Evolutionary conservation across 1,284 basidiomycete species (phyloP), one percentile per base, ranked within the genome.

Genomic region (Chalciporus piperatoides): DNA sequence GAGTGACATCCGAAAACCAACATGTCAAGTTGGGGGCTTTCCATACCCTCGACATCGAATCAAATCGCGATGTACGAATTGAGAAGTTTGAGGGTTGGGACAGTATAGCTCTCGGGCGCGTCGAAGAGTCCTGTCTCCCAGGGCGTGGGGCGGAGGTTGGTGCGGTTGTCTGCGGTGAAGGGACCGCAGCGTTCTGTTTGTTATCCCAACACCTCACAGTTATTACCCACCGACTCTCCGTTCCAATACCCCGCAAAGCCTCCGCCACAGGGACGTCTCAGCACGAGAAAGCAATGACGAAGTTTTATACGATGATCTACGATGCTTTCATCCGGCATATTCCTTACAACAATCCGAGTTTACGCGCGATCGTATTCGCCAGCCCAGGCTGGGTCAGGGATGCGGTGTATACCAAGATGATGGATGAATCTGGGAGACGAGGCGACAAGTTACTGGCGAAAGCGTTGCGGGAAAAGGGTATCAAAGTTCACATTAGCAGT

Each of bases 181-280:
- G 96, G 14, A 87, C 83, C 3, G 97, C 97, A 0, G 88, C 90
- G 2, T 90, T 99, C 61, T 99, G 96, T 68, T 73, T 99, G 21
- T 75, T 99, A 19, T 97, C 93, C 0, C 87, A 97, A 59, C 93
- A 98, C 71, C 97, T 98, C 87, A 99, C 97, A 0, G 78, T 97
- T 23, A 86, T 99, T 35, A 74, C 92, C 7, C 93, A 98, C 67
- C 82, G 97, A 7, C 86, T 99, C 55, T 91, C 94, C 25, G 83
- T 94, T 0, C 76, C 90, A 1, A 86, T 99, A 49, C 96, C 97
- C 6, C 80, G 97, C 49, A 99, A 99, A 69, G 84, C 93, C 6
- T 86, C 89, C 23, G 81, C 87, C 2, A 83, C 86, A 8, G 83
- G 86, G 5, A 84, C 90, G 6, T 80, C 82, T 6, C 86, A 85